Evolutionary conservation across 2,329 filamentous ascomycete species (phyloP).

Genomic region (Penicillium sp.): DNA sequence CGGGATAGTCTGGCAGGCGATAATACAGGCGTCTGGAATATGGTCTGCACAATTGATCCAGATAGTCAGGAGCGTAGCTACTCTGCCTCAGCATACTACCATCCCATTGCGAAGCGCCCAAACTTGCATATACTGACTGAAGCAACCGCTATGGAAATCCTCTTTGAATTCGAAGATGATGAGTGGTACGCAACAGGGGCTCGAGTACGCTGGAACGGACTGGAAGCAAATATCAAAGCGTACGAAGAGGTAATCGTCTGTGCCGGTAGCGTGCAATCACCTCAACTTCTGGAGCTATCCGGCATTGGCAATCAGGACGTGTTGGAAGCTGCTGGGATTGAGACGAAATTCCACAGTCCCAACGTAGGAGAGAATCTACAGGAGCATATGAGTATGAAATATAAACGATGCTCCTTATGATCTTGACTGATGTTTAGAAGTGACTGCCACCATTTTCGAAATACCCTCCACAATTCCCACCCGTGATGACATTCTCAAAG

Average conservation of each 20-base stretch:
- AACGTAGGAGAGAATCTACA: conserved; percentile 53
- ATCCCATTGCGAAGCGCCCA: conserved; percentile 31
- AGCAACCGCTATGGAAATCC: conserved; percentile 47
- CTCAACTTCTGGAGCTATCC: conserved; percentile 60
- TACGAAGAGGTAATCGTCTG: conserved; percentile 57
- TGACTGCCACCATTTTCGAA: conserved; percentile 34
- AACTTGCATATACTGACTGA: conserved; percentile 52
- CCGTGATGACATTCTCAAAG: conserved; percentile 13
- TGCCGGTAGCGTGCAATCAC: conserved; percentile 58
- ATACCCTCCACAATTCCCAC: conserved; percentile 16
- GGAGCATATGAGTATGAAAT: conserved; percentile 41
- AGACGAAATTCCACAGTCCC: conserved; percentile 44
- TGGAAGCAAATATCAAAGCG: conserved; percentile 34
- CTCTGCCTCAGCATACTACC: conserved; percentile 44
- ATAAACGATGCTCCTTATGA: conserved; percentile 29
- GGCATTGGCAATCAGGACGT: conserved; percentile 55
- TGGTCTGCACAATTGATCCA: conserved; percentile 30
- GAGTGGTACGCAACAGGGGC: conserved; percentile 36
- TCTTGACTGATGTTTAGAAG: conserved; percentile 21
- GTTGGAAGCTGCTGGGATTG: conserved; percentile 44
- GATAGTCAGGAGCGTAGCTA: conserved; percentile 39
- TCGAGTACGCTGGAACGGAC: conserved; percentile 40
- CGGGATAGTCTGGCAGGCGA: conserved; percentile 39
- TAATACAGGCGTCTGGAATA: conserved; percentile 44
- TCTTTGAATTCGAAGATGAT: conserved; percentile 34